Conservation (phyloP, 768 basidiomycete species). For the Porphyrellus cyaneotinctus region DNA sequence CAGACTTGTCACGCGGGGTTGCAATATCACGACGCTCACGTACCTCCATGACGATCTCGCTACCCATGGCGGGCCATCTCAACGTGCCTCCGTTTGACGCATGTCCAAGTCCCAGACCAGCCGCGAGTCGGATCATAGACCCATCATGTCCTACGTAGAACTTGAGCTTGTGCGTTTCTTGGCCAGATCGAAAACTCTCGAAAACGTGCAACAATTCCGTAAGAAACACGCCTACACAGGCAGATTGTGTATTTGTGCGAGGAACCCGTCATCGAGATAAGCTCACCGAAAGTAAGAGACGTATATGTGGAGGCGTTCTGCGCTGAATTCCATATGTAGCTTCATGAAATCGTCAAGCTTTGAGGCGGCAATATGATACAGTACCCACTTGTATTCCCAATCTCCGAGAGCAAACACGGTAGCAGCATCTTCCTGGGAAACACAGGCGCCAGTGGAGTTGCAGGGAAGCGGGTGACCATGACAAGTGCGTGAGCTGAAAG, state of each 20-base stretch:
- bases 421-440: slow-evolving; percentile 43
- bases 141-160: slow-evolving; percentile 49
- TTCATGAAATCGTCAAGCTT: slow-evolving; percentile 12
- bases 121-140: slow-evolving; percentile 39
- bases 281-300: slow-evolving; percentile 42
- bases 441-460: slow-evolving; percentile 39
- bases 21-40: slow-evolving; percentile 1
- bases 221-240: slow-evolving; percentile 40
- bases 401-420: slow-evolving; percentile 54
- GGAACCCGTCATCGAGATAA: background rate
- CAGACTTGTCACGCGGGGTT: background rate
- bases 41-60: slow-evolving; percentile 46
- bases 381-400: slow-evolving; percentile 53
- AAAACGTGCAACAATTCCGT: slow-evolving; percentile 42
- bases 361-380: background rate
- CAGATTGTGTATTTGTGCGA: background rate
- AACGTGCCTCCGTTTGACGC: slow-evolving; percentile 22
- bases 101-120: slow-evolving; percentile 39
- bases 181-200: slow-evolving; percentile 29
- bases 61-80: slow-evolving; percentile 47
- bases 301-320: slow-evolving; percentile 41
- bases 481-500: slow-evolving; percentile 47
- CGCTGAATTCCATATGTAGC: slow-evolving; percentile 49
- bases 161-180: slow-evolving; percentile 34
- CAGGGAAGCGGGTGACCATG: slow-evolving; percentile 40